Percentiles rank a stretch among this genome's conserved stretches.
These are phyloP conservation scores for Cyclotella sp. DNA, from an alignment of 108 stramenopile species.

Conservation along the genomic window DNA sequence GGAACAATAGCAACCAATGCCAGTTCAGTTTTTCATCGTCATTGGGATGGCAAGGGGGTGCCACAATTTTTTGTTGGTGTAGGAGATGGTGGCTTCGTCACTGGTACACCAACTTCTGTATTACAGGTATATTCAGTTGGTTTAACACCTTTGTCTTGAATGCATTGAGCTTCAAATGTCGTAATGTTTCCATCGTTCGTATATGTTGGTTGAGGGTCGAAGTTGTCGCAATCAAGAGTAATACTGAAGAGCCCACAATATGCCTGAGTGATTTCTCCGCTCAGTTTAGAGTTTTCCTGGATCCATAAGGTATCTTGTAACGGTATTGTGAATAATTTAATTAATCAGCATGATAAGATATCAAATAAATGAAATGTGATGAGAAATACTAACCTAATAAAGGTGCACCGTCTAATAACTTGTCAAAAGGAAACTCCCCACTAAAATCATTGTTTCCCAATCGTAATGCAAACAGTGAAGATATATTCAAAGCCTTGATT, in stretches of 20 bases:
- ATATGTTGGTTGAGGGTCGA: constrained; percentile 38
- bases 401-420: constrained; percentile 18
- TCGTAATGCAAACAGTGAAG: constrained; percentile 29
- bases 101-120: constrained; percentile 16
- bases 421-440: constrained; percentile 46
- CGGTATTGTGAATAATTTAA: background rate
- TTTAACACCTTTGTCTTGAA: constrained; percentile 9
- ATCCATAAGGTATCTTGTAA: constrained; percentile 36
- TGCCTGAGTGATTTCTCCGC: constrained; percentile 32
- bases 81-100: constrained; percentile 20
- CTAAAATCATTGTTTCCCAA: constrained; percentile 34
- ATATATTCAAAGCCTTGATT: constrained; percentile 15
- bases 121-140: constrained; percentile 49
- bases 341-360: background rate
- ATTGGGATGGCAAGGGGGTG: constrained; percentile 8
- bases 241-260: constrained; percentile 40
- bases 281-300: constrained; percentile 37
- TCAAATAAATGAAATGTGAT: background rate
- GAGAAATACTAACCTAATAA: constrained; percentile 14
- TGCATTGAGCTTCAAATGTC: constrained; percentile 39
- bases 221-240: constrained; percentile 51
- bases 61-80: constrained; percentile 27
- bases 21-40: no score
- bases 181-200: constrained; percentile 14
- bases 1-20: background rate